Conservation (phyloP, 2,329 filamentous ascomycete species). For the Penicillium capsulatum region DNA sequence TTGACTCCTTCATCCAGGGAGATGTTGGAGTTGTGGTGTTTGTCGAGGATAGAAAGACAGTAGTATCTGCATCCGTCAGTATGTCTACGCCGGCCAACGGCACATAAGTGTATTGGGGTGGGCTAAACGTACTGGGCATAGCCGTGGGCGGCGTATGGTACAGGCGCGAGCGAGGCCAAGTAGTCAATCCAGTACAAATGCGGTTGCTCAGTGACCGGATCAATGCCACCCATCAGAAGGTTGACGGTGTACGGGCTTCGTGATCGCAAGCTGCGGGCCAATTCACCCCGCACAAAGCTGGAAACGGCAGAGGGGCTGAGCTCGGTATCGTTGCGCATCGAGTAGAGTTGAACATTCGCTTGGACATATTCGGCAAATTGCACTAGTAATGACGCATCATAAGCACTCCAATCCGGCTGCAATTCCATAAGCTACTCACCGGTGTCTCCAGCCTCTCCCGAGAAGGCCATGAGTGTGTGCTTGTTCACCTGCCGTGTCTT, state of each 20-base stretch:
- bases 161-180: constrained; percentile 76
- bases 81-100: constrained; percentile 3
- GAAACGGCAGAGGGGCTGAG: constrained; percentile 84
- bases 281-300: constrained; percentile 88
- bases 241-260: constrained; percentile 96
- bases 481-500: constrained; percentile 92
- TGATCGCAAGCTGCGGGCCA: constrained; percentile 84
- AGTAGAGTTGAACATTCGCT: constrained; percentile 96
- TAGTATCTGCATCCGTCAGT: constrained; percentile 65
- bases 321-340: constrained; percentile 94
- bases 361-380: constrained; percentile 99
- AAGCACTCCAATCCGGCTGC: constrained; percentile 7
- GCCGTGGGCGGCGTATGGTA: constrained; percentile 95
- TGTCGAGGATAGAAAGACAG: constrained; percentile 94
- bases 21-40: constrained; percentile 97
- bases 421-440: constrained; percentile 49
- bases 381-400: constrained; percentile 51
- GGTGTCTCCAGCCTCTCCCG: constrained; percentile 93
- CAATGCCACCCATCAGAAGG: constrained; percentile 87
- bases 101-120: not conserved
- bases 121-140: constrained; percentile 78
- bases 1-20: constrained; percentile 83
- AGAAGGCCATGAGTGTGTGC: constrained; percentile 91
- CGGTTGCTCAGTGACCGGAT: constrained; percentile 86
- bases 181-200: constrained; percentile 97